phyloP scores from a whole-genome alignment of 192 early-diverging fungal genomes.

The Globomyces pollinis-pini region DNA sequence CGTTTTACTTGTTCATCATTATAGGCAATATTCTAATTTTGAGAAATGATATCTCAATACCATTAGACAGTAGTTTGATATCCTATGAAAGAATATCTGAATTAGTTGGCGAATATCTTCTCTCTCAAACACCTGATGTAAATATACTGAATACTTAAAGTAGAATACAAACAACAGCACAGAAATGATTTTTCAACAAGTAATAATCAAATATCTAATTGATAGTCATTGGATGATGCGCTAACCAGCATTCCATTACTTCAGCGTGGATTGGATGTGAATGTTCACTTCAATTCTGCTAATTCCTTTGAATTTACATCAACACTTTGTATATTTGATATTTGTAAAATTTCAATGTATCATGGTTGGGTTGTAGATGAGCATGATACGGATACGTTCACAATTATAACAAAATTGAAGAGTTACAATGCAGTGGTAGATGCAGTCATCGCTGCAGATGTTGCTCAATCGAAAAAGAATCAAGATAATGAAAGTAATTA shows the following conservation, averaged over 20 bases:
- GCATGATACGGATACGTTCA: conserved; percentile 49
- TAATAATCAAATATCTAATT: too few species aligned
- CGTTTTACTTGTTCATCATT: conserved; percentile 72
- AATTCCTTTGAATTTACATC: conserved; percentile 68
- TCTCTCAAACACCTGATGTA: too few species aligned
- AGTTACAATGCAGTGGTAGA: conserved; percentile 80
- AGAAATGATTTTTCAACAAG: too few species aligned
- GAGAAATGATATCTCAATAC: conserved; percentile 53
- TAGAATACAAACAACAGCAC: conserved; percentile 41
- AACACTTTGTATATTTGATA: conserved; percentile 62
- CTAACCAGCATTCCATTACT: conserved; percentile 57
- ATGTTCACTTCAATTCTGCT: conserved; percentile 70
- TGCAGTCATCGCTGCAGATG: too few species aligned
- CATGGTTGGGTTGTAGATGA: conserved; percentile 87
- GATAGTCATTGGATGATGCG: conserved; percentile 52
- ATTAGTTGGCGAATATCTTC: conserved; percentile 68
- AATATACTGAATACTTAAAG: background rate
- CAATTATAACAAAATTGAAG: conserved; percentile 41
- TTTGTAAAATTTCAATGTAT: conserved; percentile 69
- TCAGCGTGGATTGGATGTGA: conserved; percentile 66
- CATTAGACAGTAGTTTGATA: too few species aligned
- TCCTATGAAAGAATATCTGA: conserved; percentile 61
- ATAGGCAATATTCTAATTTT: conserved; percentile 55
- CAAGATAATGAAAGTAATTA: too few species aligned
- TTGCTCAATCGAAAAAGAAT: too few species aligned